Conservation (phyloP, 495 filamentous ascomycete genomes). For the Xylaria intraflava region DNA sequence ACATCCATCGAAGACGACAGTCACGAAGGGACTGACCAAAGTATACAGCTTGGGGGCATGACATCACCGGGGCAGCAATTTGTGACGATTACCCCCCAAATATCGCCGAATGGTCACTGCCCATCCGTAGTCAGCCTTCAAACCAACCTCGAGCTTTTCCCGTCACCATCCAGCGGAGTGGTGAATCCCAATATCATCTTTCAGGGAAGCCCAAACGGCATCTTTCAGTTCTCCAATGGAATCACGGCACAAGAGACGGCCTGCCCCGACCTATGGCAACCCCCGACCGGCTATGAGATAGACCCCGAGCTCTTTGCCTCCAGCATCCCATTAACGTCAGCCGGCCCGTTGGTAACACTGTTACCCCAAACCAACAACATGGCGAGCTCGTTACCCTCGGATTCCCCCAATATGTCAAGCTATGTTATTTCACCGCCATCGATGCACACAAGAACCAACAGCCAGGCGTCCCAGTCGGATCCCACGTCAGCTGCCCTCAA, state of each 20-base stretch:
- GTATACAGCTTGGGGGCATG: not conserved
- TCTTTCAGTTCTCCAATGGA: too few relatives aligned
- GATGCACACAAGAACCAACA: too few relatives aligned
- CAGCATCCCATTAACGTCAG: not conserved
- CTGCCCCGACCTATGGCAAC: not conserved
- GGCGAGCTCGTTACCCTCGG: slow-evolving; percentile 2
- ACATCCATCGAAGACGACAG: not conserved
- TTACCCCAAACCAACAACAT: slow-evolving; percentile 12
- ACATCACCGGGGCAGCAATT: not conserved
- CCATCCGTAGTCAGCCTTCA: not conserved
- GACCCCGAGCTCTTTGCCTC: not conserved
- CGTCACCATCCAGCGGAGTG: not conserved
- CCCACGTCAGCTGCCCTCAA: too few relatives aligned
- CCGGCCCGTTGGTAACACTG: slow-evolving; percentile 11
- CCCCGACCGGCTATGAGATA: not conserved
- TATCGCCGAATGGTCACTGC: not conserved
- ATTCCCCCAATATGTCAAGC: not conserved
- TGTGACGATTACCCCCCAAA: slow-evolving; percentile 1
- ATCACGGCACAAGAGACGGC: not conserved
- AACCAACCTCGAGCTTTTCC: not conserved
- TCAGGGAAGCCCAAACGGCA: not conserved
- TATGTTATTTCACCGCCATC: not conserved
- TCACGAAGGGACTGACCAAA: not conserved
- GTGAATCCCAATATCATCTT: not conserved
- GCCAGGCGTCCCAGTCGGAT: not conserved